Conservation (phyloP, 768 basidiomycete genomes). For the Saitozyma sp. region DNA sequence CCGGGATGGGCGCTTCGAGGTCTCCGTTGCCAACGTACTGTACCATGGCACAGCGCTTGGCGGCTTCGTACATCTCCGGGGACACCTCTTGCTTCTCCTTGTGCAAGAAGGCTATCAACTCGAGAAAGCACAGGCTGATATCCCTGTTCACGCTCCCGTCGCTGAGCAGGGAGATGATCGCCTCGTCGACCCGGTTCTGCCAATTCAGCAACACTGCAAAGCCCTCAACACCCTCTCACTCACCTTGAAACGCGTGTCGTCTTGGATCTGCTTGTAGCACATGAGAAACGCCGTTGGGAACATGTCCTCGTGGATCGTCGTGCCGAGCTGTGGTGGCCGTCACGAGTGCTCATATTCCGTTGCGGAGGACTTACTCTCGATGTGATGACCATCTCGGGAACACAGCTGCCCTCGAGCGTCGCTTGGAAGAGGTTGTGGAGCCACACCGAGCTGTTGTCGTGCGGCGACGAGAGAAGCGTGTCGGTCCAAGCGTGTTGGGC, state of each 20-base stretch:
- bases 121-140: conserved; percentile 28
- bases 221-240: background rate
- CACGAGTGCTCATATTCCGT: background rate
- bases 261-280: conserved; percentile 37
- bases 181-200: conserved; percentile 27
- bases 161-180: conserved; percentile 20
- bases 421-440: conserved; percentile 40
- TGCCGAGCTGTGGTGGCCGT: conserved; percentile 35
- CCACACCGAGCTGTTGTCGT: conserved; percentile 34
- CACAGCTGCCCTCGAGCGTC: conserved; percentile 34
- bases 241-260: conserved; percentile 26
- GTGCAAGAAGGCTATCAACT: conserved; percentile 38
- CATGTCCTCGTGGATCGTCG: conserved; percentile 34
- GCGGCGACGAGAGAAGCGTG: conserved; percentile 29
- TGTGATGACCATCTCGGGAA: conserved; percentile 34
- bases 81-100: conserved; percentile 31
- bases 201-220: background rate
- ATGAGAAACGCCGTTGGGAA: conserved; percentile 44
- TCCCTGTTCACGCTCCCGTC: conserved; percentile 23
- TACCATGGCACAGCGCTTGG: conserved; percentile 30
- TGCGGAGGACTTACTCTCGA: conserved; percentile 24
- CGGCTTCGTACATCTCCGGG: conserved; percentile 25
- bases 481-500: conserved; percentile 37
- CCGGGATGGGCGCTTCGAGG: conserved; percentile 30
- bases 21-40: conserved; percentile 24